Percentiles rank a stretch among this genome's conserved stretches.
phyloP scores from a whole-genome alignment of 2,329 filamentous ascomycete species.

The Chrysoporthe deuterocubensis region DNA sequence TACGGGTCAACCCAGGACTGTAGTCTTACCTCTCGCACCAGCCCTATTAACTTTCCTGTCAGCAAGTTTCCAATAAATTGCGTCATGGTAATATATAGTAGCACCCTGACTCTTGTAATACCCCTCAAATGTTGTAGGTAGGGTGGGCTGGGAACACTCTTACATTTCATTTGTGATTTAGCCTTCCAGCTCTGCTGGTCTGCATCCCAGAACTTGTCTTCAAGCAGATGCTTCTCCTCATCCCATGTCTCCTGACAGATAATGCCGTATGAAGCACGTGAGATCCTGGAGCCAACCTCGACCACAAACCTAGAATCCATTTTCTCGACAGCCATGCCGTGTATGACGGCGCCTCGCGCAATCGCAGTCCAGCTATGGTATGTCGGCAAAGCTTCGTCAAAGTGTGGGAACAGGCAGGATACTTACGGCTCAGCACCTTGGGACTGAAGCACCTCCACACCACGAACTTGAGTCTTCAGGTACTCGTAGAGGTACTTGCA shows the following conservation, averaged over 20 bases:
- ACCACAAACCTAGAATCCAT: not conserved
- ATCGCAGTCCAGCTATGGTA: slow-evolving; percentile 32
- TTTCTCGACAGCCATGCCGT: slow-evolving; percentile 14
- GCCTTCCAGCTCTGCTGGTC: slow-evolving; percentile 1
- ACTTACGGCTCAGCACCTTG: slow-evolving; percentile 41
- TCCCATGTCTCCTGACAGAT: slow-evolving; percentile 5
- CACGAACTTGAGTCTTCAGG: slow-evolving; percentile 18
- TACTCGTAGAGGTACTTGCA: slow-evolving; percentile 36
- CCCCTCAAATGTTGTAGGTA: not conserved
- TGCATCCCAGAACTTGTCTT: slow-evolving; percentile 14
- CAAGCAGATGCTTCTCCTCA: not conserved
- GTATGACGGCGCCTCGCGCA: slow-evolving; percentile 31
- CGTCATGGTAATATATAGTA: not conserved
- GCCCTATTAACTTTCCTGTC: not conserved
- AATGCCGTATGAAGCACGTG: slow-evolving; percentile 29
- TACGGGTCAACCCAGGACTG: not conserved
- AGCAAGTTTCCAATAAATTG: not conserved
- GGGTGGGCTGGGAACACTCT: not conserved
- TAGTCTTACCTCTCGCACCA: not conserved
- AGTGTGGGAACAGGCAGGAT: not conserved
- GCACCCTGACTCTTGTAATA: not conserved
- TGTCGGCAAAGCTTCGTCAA: not conserved
- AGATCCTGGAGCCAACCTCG: slow-evolving; percentile 21
- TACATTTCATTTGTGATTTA: slow-evolving; percentile 30
- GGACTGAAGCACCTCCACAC: slow-evolving; percentile 37